These are phyloP conservation scores for Pseudofabraea citricarpa DNA, from an alignment of 2,329 filamentous ascomycete species.

Conservation along the genomic window DNA sequence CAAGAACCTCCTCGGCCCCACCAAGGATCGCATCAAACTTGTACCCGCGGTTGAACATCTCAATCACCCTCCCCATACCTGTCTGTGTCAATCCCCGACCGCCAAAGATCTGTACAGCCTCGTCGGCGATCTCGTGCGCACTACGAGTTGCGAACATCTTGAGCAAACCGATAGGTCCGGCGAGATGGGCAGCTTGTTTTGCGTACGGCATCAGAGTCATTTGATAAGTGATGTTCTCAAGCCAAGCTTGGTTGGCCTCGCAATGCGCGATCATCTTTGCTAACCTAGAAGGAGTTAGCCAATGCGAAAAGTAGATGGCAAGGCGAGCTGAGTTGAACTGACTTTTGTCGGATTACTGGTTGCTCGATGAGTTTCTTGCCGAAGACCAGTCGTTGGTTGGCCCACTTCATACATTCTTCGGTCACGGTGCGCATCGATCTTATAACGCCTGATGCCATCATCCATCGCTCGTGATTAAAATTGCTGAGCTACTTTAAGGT, in stretches of 20 bases:
- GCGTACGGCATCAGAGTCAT: conserved; percentile 83
- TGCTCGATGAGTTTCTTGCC: conserved; percentile 78
- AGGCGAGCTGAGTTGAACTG: conserved; percentile 23
- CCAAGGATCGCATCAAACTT: conserved; percentile 78
- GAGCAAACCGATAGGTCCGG: conserved; percentile 75
- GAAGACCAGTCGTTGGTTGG: conserved; percentile 81
- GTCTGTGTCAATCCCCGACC: conserved; percentile 74
- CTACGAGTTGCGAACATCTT: conserved; percentile 75
- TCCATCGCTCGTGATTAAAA: conserved; percentile 85
- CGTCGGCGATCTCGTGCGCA: conserved; percentile 79
- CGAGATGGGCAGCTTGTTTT: conserved; percentile 69
- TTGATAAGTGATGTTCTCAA: conserved; percentile 80
- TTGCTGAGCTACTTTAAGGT: conserved; percentile 52
- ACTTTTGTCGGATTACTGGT: conserved; percentile 79
- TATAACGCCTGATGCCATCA: conserved; percentile 63
- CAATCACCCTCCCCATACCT: conserved; percentile 78
- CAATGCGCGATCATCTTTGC: conserved; percentile 82
- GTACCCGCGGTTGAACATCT: conserved; percentile 73
- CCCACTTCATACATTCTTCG: conserved; percentile 85
- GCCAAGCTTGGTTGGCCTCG: conserved; percentile 81
- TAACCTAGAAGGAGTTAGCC: conserved; percentile 41
- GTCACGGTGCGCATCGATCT: conserved; percentile 64
- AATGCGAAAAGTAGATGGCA: background rate
- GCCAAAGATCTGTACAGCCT: conserved; percentile 81
- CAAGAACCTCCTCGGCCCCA: conserved; percentile 77